Evolutionary conservation across 169 alveolate species (phyloP), one percentile per base, ranked within the genome.

Genomic region (Plasmodium relictum): DNA sequence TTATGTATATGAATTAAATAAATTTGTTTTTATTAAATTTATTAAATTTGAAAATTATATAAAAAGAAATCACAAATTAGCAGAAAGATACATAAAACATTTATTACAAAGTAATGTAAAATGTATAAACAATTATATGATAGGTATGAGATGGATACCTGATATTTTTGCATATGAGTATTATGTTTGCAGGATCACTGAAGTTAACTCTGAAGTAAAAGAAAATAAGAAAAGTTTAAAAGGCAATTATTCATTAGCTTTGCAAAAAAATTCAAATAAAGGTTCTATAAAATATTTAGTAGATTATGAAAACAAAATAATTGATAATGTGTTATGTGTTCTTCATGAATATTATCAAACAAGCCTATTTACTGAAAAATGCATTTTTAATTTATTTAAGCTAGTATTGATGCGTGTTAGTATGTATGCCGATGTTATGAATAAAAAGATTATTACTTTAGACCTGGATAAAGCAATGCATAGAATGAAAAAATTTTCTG

Each of bases 131-230:
- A 59, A 63, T 45, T 83, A 83, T 42, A 69, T 83, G 91, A 70
- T 83, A 56, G 91, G 91, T 3, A 83, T 83, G 24, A 41, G 91
- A 72, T 83, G 91, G 91, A 54, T 83, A 1, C 91, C 86, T 14
- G 85, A 83, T 18, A 24, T 83, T 20, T 83, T 52, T 70, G 83
- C 91, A 1, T 83, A 83, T 56, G 85, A 83, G 52, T 83, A 83
- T 69, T 83, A 83, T 69, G 85, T 83, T 31, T 83, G 85, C 61
- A 83, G 68, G 24, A 83, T 83, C 24, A 83, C 83, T 6, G 91
- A 83, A 48, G 48, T 26, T 7, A 63, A 62, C 22, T 14, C 78
- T 0, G 54, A 69, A 68, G 73, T 24, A 31, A 7, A 12, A 7
- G 50, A 54, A 56, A 42, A 31, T 62, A 74, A 10, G 6, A 41